Conservation (phyloP, 768 basidiomycete genomes). For the Leccinellum luteum region DNA sequence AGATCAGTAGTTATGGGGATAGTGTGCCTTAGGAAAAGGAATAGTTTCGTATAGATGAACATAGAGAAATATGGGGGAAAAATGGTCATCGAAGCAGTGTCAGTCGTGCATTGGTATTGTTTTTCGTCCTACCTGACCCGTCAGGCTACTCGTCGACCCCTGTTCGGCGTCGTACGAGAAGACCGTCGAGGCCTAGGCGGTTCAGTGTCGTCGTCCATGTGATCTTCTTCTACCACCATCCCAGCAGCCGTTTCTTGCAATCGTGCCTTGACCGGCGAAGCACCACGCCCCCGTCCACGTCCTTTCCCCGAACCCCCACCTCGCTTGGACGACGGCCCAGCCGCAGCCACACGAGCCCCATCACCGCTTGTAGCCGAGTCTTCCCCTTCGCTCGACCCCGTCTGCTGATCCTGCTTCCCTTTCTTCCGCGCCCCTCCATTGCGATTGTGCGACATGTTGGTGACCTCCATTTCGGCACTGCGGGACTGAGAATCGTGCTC, state of each 20-base stretch:
- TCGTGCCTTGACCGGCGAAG: slow-evolving; percentile 13
- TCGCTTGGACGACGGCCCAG: slow-evolving; percentile 11
- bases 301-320: slow-evolving; percentile 22
- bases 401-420: slow-evolving; percentile 21
- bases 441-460: not conserved
- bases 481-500: slow-evolving; percentile 23
- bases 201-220: slow-evolving; percentile 24
- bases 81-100: slow-evolving; percentile 1
- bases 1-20: not conserved
- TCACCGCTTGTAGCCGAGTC: slow-evolving; percentile 15
- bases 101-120: not conserved
- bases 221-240: slow-evolving; percentile 31
- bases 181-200: slow-evolving; percentile 33
- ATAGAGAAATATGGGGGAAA: not conserved
- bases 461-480: slow-evolving; percentile 27
- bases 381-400: slow-evolving; percentile 14
- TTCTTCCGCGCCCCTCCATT: slow-evolving; percentile 23
- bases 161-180: slow-evolving; percentile 34
- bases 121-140: not conserved
- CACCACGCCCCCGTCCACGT: slow-evolving; percentile 22
- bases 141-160: slow-evolving; percentile 20
- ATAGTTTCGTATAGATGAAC: not conserved
- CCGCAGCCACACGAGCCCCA: not conserved
- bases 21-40: not conserved
- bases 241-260: slow-evolving; percentile 26